Evolutionary conservation across 768 basidiomycete genomes (phyloP), one percentile per base, ranked within the genome.

Genomic region (Cystobasidium ongulense): DNA sequence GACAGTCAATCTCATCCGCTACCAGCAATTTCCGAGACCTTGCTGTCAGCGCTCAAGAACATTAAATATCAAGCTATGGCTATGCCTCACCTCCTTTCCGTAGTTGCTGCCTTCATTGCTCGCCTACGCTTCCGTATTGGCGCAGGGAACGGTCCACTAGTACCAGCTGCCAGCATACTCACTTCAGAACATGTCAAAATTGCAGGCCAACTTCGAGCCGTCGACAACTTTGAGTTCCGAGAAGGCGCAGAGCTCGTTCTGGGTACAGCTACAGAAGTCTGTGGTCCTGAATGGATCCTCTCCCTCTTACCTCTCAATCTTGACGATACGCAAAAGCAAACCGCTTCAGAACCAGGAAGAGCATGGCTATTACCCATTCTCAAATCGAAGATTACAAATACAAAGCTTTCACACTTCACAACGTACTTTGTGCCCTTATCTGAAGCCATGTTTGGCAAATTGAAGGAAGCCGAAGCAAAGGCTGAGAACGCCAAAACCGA

Each of bases 301-400:
- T 81, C 83, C 25, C 82, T 84, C 25, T 83, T 98, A 50, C 96
- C 96, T 11, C 82, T 98, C 63, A 94, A 95, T 77, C 83, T 99
- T 41, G 89, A 93, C 75, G 88, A 91, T 2, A 84, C 84, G 63
- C 88, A 90, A 90, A 57, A 59, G 11, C 18, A 29, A 7, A 83
- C 86, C 82, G 84, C 86, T n/a, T 88, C 88, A 59, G 84, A 84
- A 39, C 90, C 92, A 77, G 92, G 94, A 15, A 88, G 91, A 63
- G 96, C 94, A 15, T 96, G 89, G 83, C 85, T 99, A 50, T 85
- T 99, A 5, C 93, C 96, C 1, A 84, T 97, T 68, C 86, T 99
- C 63, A 81, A 88, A 15, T 87, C 90, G 35, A 86, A 88, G 1
- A 82, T 82, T 46, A 83, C 82, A 72, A 85, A 85, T 89, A 97